Base-by-base conservation (phyloP, 139 green algal genomes). In the Chloropicon primus region DNA sequence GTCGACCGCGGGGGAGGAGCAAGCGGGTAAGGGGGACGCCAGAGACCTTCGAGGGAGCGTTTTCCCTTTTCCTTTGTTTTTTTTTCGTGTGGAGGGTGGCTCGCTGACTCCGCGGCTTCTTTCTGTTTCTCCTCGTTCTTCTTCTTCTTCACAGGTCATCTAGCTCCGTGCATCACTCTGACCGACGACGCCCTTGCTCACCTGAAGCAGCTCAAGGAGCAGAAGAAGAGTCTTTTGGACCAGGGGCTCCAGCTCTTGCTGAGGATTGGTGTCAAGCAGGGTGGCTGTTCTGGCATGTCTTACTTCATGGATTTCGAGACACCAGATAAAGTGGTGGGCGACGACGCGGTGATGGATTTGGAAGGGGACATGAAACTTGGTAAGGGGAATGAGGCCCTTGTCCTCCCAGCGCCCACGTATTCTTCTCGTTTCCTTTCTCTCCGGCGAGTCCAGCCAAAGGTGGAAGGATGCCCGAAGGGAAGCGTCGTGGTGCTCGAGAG, bases 111-210 rank as follows among this genome's bases (percentile, higher is more conserved):
- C 41, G 5, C 17, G 5, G 5, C 17, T 62, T 62, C 10, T 62
- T 62, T 62, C 17, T 5, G 41, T 62, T 62, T 5, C 41, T 17
- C 17, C 17, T 62, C 41, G 41, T 62, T 62, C 41, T 62, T 17
- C 5, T 62, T 62, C 17, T 62, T 62, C 41, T 5, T 62, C 41
- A 17, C 41, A 62, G 41, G 41, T 17, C 17, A 62, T 5, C 41
- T 62, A 5, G 41, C 77, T 1, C 81, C 80, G 1, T 79, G 91
- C 0, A 97, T 97, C 54, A 87, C 80, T 0, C 28, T 97, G 0
- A 89, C 93, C 28, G 87, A 94, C 22, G 84, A 83, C 1, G 93
- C 93, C 0, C 78, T 96, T 22, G 53, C 71, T 0, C 91, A 97
- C 72, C 80, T 97, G 17, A 83, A 82, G 1, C 91, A 92, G 83